phyloP scores from a whole-genome alignment of 1,139 yeast species.

The Candida sp. region DNA sequence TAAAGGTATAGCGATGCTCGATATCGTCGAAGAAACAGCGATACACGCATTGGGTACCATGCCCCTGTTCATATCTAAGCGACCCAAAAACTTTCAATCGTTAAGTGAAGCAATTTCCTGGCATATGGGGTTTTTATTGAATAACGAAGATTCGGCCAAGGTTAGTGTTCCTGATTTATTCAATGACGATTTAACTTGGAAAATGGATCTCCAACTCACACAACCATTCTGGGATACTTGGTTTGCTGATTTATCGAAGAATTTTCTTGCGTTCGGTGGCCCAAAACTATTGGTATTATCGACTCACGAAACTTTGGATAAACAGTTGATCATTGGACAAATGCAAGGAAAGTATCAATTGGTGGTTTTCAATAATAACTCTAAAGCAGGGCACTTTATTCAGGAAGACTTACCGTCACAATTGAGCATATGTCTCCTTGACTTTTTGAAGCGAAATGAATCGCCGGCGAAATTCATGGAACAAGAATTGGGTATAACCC shows the following conservation, averaged over 20 bases:
- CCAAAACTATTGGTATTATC: constrained; percentile 80
- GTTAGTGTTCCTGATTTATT: constrained; percentile 74
- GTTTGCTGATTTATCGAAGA: constrained; percentile 70
- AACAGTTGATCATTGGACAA: constrained; percentile 83
- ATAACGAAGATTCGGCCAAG: constrained; percentile 60
- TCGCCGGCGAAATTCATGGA: constrained; percentile 32
- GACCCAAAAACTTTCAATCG: constrained; percentile 59
- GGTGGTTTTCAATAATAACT: constrained; percentile 63
- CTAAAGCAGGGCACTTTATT: constrained; percentile 78
- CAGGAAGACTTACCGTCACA: constrained; percentile 86
- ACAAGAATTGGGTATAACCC: constrained; percentile 37
- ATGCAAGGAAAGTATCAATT: constrained; percentile 96
- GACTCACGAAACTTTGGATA: constrained; percentile 87
- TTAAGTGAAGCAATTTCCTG: constrained; percentile 70
- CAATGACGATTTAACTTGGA: constrained; percentile 45
- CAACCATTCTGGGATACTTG: constrained; percentile 75
- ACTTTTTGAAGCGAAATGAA: constrained; percentile 46
- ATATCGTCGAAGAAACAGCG: constrained; percentile 94
- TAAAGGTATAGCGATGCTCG: constrained; percentile 73
- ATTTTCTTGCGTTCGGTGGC: constrained; percentile 49
- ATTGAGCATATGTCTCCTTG: constrained; percentile 53
- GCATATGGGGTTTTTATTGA: constrained; percentile 62
- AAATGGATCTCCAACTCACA: constrained; percentile 58
- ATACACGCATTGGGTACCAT: constrained; percentile 63
- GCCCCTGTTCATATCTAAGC: constrained; percentile 54